These are phyloP conservation scores for Penicillium sp. DNA, from an alignment of 2,329 filamentous ascomycete species.

Conservation along the genomic window DNA sequence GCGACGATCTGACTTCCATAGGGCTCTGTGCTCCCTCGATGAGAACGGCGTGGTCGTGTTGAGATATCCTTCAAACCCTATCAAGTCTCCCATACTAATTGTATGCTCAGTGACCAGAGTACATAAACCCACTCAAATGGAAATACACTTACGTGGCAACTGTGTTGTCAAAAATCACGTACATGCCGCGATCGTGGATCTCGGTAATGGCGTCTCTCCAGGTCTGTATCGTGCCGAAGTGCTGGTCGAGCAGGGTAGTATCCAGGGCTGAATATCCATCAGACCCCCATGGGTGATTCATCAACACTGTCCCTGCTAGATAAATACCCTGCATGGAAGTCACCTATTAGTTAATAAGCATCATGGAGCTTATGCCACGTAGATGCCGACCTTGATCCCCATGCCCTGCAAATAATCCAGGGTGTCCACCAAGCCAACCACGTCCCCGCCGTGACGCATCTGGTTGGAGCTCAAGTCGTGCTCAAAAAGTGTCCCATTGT, in stretches of 20 bases:
- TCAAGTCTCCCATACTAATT: conserved; percentile 57
- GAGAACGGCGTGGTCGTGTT: conserved; percentile 61
- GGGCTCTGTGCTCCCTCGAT: conserved; percentile 57
- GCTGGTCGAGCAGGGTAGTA: conserved; percentile 63
- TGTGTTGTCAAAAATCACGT: conserved; percentile 67
- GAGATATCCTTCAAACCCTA: conserved; percentile 63
- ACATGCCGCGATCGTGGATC: conserved; percentile 65
- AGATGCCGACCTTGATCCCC: conserved; percentile 57
- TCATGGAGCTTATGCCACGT: background rate
- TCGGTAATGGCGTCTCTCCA: conserved; percentile 61
- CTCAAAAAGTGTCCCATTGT: conserved; percentile 62
- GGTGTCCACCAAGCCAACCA: conserved; percentile 59
- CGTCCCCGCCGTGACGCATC: conserved; percentile 64
- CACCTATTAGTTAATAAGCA: background rate
- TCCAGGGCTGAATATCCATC: conserved; percentile 64
- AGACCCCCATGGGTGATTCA: conserved; percentile 65
- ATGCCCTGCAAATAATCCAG: conserved; percentile 66
- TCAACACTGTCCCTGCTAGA: conserved; percentile 63
- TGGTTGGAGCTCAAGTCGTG: conserved; percentile 63
- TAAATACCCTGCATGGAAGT: conserved; percentile 53
- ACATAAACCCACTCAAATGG: background rate
- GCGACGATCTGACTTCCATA: conserved; percentile 56
- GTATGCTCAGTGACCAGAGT: background rate
- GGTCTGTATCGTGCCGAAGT: conserved; percentile 60
- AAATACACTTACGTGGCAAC: conserved; percentile 56